A percentile compares a stretch with the other conserved stretches of the same genome.
phyloP scores from a whole-genome alignment of 805 yeast species.

The Candida broadrunensis region DNA sequence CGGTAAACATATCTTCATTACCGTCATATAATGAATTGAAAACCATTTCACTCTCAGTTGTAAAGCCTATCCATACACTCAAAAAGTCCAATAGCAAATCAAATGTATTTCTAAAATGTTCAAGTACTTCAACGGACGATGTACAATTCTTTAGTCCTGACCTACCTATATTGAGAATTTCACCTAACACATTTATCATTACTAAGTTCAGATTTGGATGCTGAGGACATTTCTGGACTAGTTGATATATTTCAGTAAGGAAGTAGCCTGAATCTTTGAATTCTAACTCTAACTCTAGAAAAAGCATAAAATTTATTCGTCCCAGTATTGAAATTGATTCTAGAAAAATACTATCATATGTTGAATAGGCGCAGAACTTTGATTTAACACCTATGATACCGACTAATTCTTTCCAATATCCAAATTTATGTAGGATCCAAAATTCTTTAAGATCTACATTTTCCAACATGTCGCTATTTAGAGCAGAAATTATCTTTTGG shows the following conservation, averaged over 20 bases:
- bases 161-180: conserved; percentile 9
- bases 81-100: background rate
- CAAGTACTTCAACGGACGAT: background rate
- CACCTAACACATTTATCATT: conserved; percentile 14
- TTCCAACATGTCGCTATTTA: conserved; percentile 10
- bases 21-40: conserved; percentile 24
- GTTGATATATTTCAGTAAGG: conserved; percentile 5
- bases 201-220: conserved; percentile 19
- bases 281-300: background rate
- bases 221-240: conserved; percentile 8
- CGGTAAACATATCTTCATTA: conserved; percentile 25
- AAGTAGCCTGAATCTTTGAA: conserved; percentile 6
- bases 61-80: conserved; percentile 17
- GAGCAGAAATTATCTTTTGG: conserved; percentile 11
- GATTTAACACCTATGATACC: conserved; percentile 9
- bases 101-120: background rate
- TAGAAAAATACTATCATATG: conserved; percentile 20
- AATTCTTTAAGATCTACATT: conserved; percentile 12
- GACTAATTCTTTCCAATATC: conserved; percentile 28
- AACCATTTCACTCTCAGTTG: conserved; percentile 9
- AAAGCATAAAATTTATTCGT: conserved; percentile 7
- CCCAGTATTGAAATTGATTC: conserved; percentile 17
- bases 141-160: background rate
- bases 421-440: conserved; percentile 23
- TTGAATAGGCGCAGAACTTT: background rate